Conservation (phyloP, 345 rosid species). For the Eucalyptus tenuipes region DNA sequence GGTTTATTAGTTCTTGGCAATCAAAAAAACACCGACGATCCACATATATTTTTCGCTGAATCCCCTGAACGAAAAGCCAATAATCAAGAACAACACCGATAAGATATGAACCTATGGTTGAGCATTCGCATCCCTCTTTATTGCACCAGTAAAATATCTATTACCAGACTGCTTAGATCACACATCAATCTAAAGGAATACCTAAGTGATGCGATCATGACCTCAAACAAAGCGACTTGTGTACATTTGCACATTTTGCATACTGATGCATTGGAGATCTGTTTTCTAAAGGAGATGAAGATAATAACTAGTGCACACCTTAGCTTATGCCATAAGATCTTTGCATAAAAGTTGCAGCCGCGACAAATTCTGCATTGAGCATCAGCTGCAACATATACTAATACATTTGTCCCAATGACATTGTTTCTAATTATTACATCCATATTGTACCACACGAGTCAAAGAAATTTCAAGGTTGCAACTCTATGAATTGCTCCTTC, state of each 20-base stretch:
- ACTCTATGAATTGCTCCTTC: not conserved
- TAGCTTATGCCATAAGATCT: not conserved
- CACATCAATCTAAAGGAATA: not conserved
- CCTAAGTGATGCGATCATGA: not conserved
- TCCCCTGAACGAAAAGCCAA: not conserved
- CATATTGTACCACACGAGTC: not conserved
- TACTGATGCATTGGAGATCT: not conserved
- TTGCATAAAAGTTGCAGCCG: not conserved
- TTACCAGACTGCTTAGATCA: not conserved
- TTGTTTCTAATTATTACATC: not conserved
- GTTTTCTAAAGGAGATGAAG: not conserved
- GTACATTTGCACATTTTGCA: not conserved
- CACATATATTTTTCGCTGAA: not conserved
- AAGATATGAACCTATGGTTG: not conserved
- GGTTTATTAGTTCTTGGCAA: not conserved
- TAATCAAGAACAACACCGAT: accelerated
- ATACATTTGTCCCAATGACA: not conserved
- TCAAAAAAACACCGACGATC: not conserved
- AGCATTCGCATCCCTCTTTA: not conserved
- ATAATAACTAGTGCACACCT: not conserved
- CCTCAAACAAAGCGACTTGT: not conserved
- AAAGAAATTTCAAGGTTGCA: not conserved
- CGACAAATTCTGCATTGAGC: not conserved
- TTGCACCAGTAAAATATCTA: not conserved
- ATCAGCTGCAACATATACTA: too few relatives aligned